phyloP scores from a whole-genome alignment of 2,329 filamentous ascomycete species.

The Ampelomyces quisqualis region DNA sequence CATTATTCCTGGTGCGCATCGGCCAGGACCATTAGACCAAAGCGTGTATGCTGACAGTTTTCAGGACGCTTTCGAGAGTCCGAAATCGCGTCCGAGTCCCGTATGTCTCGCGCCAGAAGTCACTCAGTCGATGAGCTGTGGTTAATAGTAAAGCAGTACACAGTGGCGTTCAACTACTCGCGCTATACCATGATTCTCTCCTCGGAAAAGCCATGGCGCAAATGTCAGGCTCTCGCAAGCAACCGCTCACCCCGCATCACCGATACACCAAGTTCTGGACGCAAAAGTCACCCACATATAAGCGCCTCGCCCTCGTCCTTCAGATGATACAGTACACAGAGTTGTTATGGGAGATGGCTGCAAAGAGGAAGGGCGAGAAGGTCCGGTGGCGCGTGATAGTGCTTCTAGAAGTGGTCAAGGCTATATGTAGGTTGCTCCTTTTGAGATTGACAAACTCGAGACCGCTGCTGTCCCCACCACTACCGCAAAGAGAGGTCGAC shows the following conservation, averaged over 20 bases:
- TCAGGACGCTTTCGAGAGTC: conserved; percentile 84
- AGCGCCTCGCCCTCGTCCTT: conserved; percentile 75
- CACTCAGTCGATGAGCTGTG: conserved; percentile 1
- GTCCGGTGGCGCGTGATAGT: conserved; percentile 85
- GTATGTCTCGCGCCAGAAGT: conserved; percentile 45
- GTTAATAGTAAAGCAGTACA: conserved; percentile 58
- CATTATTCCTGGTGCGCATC: conserved; percentile 74
- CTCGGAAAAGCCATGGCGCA: conserved; percentile 65
- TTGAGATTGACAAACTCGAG: conserved; percentile 80
- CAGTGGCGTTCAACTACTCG: conserved; percentile 83
- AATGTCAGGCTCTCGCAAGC: conserved; percentile 55
- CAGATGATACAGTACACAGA: conserved; percentile 95
- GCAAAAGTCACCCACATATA: conserved; percentile 67
- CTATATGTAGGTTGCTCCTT: conserved; percentile 76
- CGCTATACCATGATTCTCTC: conserved; percentile 88
- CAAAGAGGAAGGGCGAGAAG: conserved; percentile 79
- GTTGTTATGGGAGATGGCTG: conserved; percentile 95
- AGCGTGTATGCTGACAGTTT: conserved; percentile 18
- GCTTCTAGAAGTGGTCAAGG: conserved; percentile 81
- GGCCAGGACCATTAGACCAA: not conserved
- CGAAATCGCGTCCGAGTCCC: conserved; percentile 89
- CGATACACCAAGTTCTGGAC: conserved; percentile 67
- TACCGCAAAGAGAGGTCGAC: conserved; percentile 83
- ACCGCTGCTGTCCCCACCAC: conserved; percentile 76
- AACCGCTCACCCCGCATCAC: conserved; percentile 58